Evolutionary conservation across 164 flowering plant species (phyloP).

Genomic region (Nymphaea thermarum): DNA sequence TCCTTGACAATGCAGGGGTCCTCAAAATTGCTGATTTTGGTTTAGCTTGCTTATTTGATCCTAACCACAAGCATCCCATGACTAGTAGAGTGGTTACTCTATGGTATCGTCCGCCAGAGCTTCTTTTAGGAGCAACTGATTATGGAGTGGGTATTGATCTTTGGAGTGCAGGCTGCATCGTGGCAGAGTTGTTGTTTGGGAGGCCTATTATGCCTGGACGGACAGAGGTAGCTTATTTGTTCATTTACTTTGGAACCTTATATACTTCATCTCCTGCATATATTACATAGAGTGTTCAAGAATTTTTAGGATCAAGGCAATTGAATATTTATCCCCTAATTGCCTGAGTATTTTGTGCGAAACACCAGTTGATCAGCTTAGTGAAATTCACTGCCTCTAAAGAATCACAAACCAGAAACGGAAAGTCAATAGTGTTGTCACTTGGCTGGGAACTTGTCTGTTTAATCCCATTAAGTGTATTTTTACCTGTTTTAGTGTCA

Average conservation of each 20-base stretch:
- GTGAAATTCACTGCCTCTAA: no score
- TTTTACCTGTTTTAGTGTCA: no score
- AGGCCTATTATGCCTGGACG: constrained; percentile 93
- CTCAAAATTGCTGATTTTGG: constrained; percentile 76
- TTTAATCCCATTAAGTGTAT: no score
- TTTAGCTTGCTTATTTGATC: constrained; percentile 34
- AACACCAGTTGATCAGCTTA: no score
- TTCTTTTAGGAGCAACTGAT: constrained; percentile 81
- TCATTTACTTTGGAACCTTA: neutral
- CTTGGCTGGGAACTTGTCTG: no score
- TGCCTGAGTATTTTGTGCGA: no score
- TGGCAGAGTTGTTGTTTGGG: constrained; percentile 77
- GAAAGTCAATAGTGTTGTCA: no score
- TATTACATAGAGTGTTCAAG: no score
- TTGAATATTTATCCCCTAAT: no score
- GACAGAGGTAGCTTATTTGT: constrained; percentile 46
- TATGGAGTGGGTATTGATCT: constrained; percentile 84
- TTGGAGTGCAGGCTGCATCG: constrained; percentile 94
- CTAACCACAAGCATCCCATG: constrained; percentile 62
- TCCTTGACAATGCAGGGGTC: constrained; percentile 59
- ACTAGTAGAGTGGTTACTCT: constrained; percentile 47
- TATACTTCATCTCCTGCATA: no score
- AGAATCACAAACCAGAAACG: no score
- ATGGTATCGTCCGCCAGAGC: constrained; percentile 45
- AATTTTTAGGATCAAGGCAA: no score